Evolutionary conservation across 306 rosid genomes (phyloP), one percentile per base, ranked within the genome.

Genomic region (Biancaea sappan): DNA sequence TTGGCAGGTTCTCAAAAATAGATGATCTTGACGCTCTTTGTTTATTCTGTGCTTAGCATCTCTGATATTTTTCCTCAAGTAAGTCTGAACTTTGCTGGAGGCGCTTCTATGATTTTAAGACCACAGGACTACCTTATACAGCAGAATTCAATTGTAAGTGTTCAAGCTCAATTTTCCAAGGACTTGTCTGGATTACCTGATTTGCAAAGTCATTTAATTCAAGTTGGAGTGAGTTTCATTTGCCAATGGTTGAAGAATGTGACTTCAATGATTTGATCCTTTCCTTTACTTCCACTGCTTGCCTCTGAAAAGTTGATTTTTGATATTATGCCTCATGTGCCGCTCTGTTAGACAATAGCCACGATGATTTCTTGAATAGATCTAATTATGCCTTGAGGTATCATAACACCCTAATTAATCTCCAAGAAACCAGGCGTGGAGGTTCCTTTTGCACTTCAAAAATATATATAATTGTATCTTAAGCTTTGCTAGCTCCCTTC

Each of bases 121-220:
- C 96, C 99, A 51, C 92, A 90, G 75, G 99, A 95, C 82, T 95
- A 95, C 79, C 97, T 95, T 70, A 75, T 92, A 77, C 96, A 88
- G 81, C 96, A 95, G 72, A 86, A 25, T 84, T 90, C 90, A 65
- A 81, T 79, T 79, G 99, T 95, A 81, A 88, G 99, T 82, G 70
- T 76, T 72, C 53, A 61, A 40, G 48, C 73, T 74, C 29, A 69
- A 31, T 46, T 29, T 77, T 59, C 41, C 8, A 31, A 18, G 40
- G 58, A 73, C 35, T 58, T 12, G 67, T 64, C 48, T 65, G 31
- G 50, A 76, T 57, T 29, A 29, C 16, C 14, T 37, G 13, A 65
- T 59, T 76, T 69, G 15, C 47, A 24, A 46, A 53, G n/a, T 78
- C 44, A 53, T 43, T 37, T 52, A 58, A 34, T 66, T 48, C 51